phyloP scores from a whole-genome alignment of 2,329 filamentous ascomycete genomes.

The Torrubiella hemipterigena region DNA sequence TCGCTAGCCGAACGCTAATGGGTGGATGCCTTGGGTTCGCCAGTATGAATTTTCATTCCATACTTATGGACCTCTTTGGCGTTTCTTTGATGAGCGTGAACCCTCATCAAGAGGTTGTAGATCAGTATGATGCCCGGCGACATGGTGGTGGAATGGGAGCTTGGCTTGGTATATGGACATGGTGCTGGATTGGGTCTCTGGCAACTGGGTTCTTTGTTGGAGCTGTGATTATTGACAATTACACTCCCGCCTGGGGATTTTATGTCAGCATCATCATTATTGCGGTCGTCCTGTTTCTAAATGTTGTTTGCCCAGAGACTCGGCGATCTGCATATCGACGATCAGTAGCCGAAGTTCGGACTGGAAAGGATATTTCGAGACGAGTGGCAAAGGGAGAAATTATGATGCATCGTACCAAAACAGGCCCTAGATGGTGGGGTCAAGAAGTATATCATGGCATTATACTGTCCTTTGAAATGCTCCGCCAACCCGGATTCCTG shows the following conservation, averaged over 20 bases:
- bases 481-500: slow-evolving; percentile 62
- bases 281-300: slow-evolving; percentile 52
- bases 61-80: slow-evolving; percentile 63
- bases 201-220: slow-evolving; percentile 62
- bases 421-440: slow-evolving; percentile 65
- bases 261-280: slow-evolving; percentile 60
- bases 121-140: slow-evolving; percentile 54
- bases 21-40: slow-evolving; percentile 61
- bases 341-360: slow-evolving; percentile 53
- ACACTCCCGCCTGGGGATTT: slow-evolving; percentile 62
- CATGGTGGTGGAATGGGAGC: slow-evolving; percentile 69
- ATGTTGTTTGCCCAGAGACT: slow-evolving; percentile 61
- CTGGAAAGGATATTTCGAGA: slow-evolving; percentile 36
- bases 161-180: slow-evolving; percentile 72
- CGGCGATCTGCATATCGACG: slow-evolving; percentile 56
- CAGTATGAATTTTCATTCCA: slow-evolving; percentile 64
- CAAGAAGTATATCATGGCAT: slow-evolving; percentile 64
- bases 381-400: slow-evolving; percentile 60
- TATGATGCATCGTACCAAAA: slow-evolving; percentile 62
- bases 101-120: slow-evolving; percentile 61
- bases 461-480: slow-evolving; percentile 55
- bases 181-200: slow-evolving; percentile 63
- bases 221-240: slow-evolving; percentile 51
- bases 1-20: slow-evolving; percentile 53
- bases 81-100: slow-evolving; percentile 61